Evolutionary conservation across 306 rosid species (phyloP), one percentile per base, ranked within the genome.

Genomic region (Castanea crenata): DNA sequence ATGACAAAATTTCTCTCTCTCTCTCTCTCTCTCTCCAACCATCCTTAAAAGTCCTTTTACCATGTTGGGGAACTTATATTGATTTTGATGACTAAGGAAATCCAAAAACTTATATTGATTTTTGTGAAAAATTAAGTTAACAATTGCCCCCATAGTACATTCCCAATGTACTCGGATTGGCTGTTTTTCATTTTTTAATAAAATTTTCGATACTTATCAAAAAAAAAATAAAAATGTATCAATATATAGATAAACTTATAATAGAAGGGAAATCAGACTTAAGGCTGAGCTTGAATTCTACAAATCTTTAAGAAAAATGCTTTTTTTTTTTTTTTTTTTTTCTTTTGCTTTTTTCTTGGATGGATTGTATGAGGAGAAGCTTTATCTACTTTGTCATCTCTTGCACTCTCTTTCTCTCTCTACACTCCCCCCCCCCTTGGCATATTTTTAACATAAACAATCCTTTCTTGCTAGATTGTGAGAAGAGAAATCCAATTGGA

Each of bases 1-100:
- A 15, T 68, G 21, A 38, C 79, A 65, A 52, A 27, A 49, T 75
- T 55, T 69, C 76, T 35, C 72, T 68, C 29, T 19, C 51, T n/a
- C 5, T 27, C 38, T 65, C 10, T 38, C 46, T 2, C 27, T 25
- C 27, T 1, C 27, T 64, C 27, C 27, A 38, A 68, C 52, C 41
- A 63, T 19, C 44, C 44, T 13, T 29, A 8, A 63, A 5, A 63
- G 41, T 14, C 38, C 69, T 63, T 61, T 35, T 19, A 15, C 72
- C 27, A 68, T 49, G 41, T 34, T 4, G 4, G 38, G 23, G 72
- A 68, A 34, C n/a, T 23, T 19, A 16, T 29, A 35, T 32, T 1
- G 18, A 16, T 32, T 41, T 41, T 65, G 46, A 18, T 32, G 10
- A 16, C 21, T 41, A 65, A 20, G 34, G 18, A 65, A 65, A 18